Evolutionary conservation across 169 alveolate genomes (phyloP), one percentile per base, ranked within the genome.

Genomic region (Ichthyophthirius multifiliis): DNA sequence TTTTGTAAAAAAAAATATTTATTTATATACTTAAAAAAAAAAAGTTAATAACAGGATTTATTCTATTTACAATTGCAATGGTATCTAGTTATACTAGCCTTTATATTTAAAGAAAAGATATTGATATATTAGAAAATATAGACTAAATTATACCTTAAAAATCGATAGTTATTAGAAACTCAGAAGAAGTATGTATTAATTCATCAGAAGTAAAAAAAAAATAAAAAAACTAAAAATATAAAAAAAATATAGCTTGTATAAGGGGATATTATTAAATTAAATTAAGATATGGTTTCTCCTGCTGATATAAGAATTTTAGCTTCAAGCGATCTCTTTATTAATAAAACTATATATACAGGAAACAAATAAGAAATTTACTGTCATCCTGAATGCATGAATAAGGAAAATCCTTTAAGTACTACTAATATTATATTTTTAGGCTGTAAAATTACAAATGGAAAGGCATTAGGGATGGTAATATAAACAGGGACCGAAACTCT

Each of bases 211-310:
- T 55, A 55, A 15, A 3, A 27, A 23, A 10, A 2, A 27, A 18
- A 27, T 27, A 10, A 18, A 16, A 48, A 48, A 13, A 2, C 13
- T 13, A 20, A 0, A 1, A 1, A 15, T 13, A 55, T 55, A 55
- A 55, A 20, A 0, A 2, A 15, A 27, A 1, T 1, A 20, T 10
- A 55, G 71, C 10, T 55, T 5, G 71, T 55, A 27, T 20, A 34
- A 2, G 71, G 71, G 10, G 71, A 55, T 55, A 55, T 55, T 27
- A 55, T 55, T 55, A 55, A 55, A 55, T 55, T 55, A 55, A 55
- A 23, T 55, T 34, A 55, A 55, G 71, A 39, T 6, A 55, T 55
- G 71, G 31, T 20, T 27, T 15, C 43, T 10, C 71, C 71, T 4
- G 71, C 71, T 15, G 71, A 55, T 55, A 39, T 55, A 1, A 55